Base-by-base conservation (phyloP, 768 basidiomycete species). In the Imleria badia region DNA sequence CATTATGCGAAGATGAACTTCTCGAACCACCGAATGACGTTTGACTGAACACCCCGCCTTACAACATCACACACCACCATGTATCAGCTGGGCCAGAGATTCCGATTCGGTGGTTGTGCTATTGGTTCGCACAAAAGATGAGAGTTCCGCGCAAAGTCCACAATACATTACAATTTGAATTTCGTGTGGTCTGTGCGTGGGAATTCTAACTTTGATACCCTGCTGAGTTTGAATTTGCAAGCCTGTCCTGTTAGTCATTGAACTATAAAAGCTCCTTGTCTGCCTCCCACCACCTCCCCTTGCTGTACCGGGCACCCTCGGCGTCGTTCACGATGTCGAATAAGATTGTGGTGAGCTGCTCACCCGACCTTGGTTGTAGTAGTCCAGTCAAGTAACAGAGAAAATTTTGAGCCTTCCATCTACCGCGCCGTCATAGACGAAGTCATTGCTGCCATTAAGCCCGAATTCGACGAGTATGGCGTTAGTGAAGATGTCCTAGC, bases 391-490 rank as follows among this genome's bases (percentile, higher is more conserved):
- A 74, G 76, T 78, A 76, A 80, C 84, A 65, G 76, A 72, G 74
- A 71, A 66, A 73, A 75, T 68, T 72, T 81, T 83, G 85, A 95
- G 94, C 94, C 94, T 69, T 66, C 73, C 62, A 89, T 92, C 64
- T 99, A 99, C 75, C 91, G 96, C 60, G 72, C 84, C 55, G 89
- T 99, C 73, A 98, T 99, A 75, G 94, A 97, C 84, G 94, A 98
- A 75, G 95, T 98, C 61, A 89, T 98, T 64, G 74, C 76, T 31
- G 78, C 81, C 62, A 90, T 96, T 77, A 91, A 90, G 76, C 77
- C 84, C 72, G 95, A 98, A 70, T 99, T 98, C 75, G 95, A 98
- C 70, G 94, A 96, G 69, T 94, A 90, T 66, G 97, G 97, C 57
- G 89, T 99, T 59, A 80, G 86, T 68, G 89, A 98, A 70, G 91